Evolutionary conservation across 805 yeast genomes (phyloP).

Genomic region (Kluyveromyces siamensis): DNA sequence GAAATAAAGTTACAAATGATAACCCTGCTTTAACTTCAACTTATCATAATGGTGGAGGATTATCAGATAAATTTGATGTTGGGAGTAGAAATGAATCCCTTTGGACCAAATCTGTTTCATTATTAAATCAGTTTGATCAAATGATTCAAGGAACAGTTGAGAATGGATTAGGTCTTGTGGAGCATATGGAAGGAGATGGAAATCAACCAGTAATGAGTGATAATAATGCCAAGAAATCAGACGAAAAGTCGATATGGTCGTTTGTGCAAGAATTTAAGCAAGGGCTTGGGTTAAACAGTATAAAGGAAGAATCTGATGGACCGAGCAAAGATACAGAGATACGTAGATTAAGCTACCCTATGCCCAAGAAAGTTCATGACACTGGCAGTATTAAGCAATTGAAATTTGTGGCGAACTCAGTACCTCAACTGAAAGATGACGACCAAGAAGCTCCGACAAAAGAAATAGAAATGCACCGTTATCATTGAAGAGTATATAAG

Average conservation of each 20-base stretch:
- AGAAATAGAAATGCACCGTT: constrained; percentile 1
- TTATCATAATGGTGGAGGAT: not conserved
- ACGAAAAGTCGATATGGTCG: constrained; percentile 35
- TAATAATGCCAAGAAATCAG: not conserved
- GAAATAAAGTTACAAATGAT: not conserved
- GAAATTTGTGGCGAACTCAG: not conserved
- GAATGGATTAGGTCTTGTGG: constrained; percentile 34
- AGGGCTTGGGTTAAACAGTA: constrained; percentile 27
- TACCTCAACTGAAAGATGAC: not conserved
- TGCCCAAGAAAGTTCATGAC: not conserved
- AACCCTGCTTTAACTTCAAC: not conserved
- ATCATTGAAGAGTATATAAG: not conserved
- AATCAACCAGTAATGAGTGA: not conserved
- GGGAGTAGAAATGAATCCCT: constrained; percentile 18
- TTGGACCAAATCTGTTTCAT: constrained; percentile 47
- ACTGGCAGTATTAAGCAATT: not conserved
- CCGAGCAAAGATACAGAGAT: not conserved
- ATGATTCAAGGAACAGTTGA: constrained; percentile 60
- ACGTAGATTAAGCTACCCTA: not conserved
- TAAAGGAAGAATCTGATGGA: constrained; percentile 22
- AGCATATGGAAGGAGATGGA: not conserved
- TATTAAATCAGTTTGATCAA: constrained; percentile 61
- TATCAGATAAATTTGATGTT: not conserved
- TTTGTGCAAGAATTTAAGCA: constrained; percentile 42
- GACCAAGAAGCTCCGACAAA: not conserved